Evolutionary conservation across 805 yeast species (phyloP), one percentile per base, ranked within the genome.

Genomic region (Kluyveromyces wickerhamii): DNA sequence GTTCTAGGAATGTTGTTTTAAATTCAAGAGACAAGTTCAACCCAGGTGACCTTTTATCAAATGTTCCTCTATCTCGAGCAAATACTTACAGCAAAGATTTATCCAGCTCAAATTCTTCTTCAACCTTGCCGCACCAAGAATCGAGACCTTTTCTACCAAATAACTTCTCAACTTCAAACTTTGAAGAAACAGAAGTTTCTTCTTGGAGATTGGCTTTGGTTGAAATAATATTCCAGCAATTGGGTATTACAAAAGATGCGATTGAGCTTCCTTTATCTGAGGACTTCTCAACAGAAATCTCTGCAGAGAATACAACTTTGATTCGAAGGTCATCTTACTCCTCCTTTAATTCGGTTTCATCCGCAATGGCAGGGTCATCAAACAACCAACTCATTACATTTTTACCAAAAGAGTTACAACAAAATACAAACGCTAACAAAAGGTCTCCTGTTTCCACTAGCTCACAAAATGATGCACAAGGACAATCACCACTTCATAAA

Each of bases 41-140:
- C 48, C 95, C 95, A 0, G 95, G 95, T 19, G 95, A 86, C 52
- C 63, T 87, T 34, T 59, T 87, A 8, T 81, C 95, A 0, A 82
- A 80, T 36, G 95, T 79, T 1, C 92, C 94, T 1, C 54, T 82
- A 6, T 68, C 33, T 15, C 16, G 33, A 14, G 12, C 21, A 13
- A 30, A 21, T 14, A n/a, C 26, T 6, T 19, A 30, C 9, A 25
- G 14, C 9, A 26, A 13, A 26, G 23, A 21, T 18, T 9, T 22
- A 7, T 21, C 33, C n/a, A 30, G 16, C 17, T 17, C 33, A 6
- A 21, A n/a, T 8, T 30, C 33, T 21, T 30, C 33, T 8, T 30
- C 33, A 10, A 30, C 33, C 8, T 17, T 30, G 23, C 15, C n/a
- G n/a, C 29, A 12, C 6, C 14, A 13, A 10, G 29, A 35, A 21